Conservation (phyloP, 129 eudicot species). For the Ambrosia artemisiifolia region DNA sequence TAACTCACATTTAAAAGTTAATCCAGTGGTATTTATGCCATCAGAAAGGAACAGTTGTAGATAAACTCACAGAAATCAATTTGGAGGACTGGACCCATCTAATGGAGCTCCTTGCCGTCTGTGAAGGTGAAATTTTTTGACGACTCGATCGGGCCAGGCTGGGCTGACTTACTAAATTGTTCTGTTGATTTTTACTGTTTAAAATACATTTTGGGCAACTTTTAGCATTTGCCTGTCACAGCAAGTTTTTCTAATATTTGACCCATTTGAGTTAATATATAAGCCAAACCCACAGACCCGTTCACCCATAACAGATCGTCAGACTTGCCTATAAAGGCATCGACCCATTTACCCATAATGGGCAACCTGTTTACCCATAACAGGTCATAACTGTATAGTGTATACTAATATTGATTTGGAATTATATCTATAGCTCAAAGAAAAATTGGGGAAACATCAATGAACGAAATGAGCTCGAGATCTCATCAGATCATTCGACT, state of each 20-base stretch:
- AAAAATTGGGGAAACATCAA: conserved; percentile 78
- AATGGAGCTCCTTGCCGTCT: conserved; percentile 67
- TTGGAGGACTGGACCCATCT: conserved; percentile 62
- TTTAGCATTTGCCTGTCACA: background rate
- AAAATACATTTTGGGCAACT: background rate
- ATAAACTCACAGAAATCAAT: conserved; percentile 72
- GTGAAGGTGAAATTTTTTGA: conserved; percentile 49
- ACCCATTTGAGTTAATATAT: background rate
- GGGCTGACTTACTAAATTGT: background rate
- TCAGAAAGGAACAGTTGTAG: conserved; percentile 91
- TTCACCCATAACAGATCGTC: background rate
- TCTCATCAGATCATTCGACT: conserved; percentile 94
- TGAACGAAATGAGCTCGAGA: conserved; percentile 87
- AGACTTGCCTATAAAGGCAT: background rate
- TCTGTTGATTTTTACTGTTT: background rate
- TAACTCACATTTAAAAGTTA: background rate
- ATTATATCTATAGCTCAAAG: conserved; percentile 65
- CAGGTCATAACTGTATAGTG: background rate
- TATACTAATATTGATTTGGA: background rate
- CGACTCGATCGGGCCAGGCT: too few species aligned
- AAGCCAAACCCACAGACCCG: background rate
- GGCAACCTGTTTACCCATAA: background rate
- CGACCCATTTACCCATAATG: background rate
- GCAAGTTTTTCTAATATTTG: background rate
- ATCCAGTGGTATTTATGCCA: conserved; percentile 2